Conservation (phyloP, 257 asterid species). For the Eustoma russellianum region DNA sequence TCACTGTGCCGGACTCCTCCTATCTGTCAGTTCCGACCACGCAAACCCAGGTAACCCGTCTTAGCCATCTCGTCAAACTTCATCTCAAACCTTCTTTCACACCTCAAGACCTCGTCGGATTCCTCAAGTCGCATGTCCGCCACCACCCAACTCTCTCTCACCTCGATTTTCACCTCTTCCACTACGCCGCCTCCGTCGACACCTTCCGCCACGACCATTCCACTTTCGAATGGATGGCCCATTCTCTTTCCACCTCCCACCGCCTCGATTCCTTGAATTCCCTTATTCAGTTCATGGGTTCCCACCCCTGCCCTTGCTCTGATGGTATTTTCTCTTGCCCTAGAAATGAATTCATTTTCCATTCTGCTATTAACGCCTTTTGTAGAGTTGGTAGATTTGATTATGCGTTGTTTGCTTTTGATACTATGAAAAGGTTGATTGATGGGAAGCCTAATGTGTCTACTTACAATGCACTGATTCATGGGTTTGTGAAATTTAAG, state of each 20-base stretch:
- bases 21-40: constrained; percentile 29
- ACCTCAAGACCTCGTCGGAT: constrained; percentile 49
- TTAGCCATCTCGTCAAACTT: constrained; percentile 39
- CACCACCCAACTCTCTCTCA: constrained; percentile 73
- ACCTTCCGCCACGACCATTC: constrained; percentile 87
- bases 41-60: constrained; percentile 26
- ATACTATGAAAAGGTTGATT: constrained; percentile 53
- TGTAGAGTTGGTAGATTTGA: constrained; percentile 54
- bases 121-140: constrained; percentile 55
- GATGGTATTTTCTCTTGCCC: constrained; percentile 87
- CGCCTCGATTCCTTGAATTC: constrained; percentile 61
- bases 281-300: constrained; percentile 58
- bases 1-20: constrained; percentile 28
- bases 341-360: constrained; percentile 54
- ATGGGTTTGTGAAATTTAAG: constrained; percentile 60
- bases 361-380: constrained; percentile 50
- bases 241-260: constrained; percentile 60
- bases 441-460: constrained; percentile 69
- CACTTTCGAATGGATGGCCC: constrained; percentile 77
- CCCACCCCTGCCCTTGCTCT: constrained; percentile 94
- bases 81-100: constrained; percentile 50
- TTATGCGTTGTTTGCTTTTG: constrained; percentile 59
- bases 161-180: constrained; percentile 87
- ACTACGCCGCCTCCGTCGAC: constrained; percentile 66
- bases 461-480: constrained; percentile 59